phyloP scores from a whole-genome alignment of 2,329 filamentous ascomycete species.

The Blastomyces silverae region DNA sequence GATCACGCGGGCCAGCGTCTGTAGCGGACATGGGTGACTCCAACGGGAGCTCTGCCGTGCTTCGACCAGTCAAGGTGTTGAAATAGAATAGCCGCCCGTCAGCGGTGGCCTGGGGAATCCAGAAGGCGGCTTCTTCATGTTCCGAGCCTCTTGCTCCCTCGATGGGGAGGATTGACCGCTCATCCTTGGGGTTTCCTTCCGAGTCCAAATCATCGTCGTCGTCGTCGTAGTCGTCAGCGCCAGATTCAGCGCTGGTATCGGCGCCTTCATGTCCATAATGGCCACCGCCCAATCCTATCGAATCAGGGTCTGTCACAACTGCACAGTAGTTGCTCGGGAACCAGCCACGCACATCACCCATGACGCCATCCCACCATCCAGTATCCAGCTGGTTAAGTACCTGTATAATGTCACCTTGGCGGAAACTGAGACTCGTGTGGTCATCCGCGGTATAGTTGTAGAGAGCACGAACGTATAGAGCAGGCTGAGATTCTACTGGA shows the following conservation, averaged over 20 bases:
- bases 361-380: conserved; percentile 99
- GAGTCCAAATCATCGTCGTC: conserved; percentile 61
- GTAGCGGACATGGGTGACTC: conserved; percentile 75
- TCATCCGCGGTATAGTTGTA: conserved; percentile 99
- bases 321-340: conserved; percentile 99
- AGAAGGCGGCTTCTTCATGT: conserved; percentile 87
- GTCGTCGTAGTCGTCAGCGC: conserved; percentile 56
- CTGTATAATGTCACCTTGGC: conserved; percentile 94
- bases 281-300: conserved; percentile 55
- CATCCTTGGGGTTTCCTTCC: conserved; percentile 58
- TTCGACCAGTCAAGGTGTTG: conserved; percentile 94
- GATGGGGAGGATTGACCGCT: conserved; percentile 56
- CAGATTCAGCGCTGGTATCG: conserved; percentile 45
- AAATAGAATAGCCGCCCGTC: conserved; percentile 95
- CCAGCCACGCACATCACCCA: conserved; percentile 94
- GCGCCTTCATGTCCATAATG: conserved; percentile 52
- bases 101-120: conserved; percentile 94
- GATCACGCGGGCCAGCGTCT: conserved; percentile 80
- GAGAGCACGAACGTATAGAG: conserved; percentile 83
- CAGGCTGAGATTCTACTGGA: conserved; percentile 40
- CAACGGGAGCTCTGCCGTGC: conserved; percentile 89
- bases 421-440: conserved; percentile 91
- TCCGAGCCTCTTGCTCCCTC: conserved; percentile 56
- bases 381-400: conserved; percentile 97
- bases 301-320: conserved; percentile 69